phyloP scores from a whole-genome alignment of 306 rosid genomes.

The Macrotyloma uniflorum region DNA sequence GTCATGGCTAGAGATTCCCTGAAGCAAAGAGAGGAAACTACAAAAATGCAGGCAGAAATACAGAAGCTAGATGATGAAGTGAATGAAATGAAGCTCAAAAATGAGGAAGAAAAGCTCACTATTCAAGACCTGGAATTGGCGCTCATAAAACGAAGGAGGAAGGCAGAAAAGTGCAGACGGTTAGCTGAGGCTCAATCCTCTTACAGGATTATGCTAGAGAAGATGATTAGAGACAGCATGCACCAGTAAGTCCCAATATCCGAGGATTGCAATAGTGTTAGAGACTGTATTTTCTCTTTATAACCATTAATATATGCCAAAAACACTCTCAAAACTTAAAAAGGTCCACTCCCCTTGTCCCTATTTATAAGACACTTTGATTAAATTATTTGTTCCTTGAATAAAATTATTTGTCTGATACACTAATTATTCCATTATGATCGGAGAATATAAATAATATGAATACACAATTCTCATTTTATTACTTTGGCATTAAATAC shows the following conservation, averaged over 20 bases:
- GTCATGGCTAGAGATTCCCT: constrained; percentile 88
- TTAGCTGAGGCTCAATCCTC: constrained; percentile 93
- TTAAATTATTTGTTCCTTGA: no score
- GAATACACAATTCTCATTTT: no score
- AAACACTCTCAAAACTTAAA: no score
- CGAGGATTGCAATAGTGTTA: neutral
- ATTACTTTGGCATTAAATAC: no score
- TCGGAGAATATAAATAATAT: no score
- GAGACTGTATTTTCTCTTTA: neutral
- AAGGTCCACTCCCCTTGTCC: no score
- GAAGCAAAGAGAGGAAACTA: constrained; percentile 79
- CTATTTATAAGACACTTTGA: no score
- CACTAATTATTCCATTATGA: no score
- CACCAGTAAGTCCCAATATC: constrained; percentile 76
- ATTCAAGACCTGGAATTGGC: constrained; percentile 80
- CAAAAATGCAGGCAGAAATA: constrained; percentile 71
- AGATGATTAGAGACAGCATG: constrained; percentile 97
- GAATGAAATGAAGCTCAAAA: constrained; percentile 65
- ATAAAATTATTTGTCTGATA: no score
- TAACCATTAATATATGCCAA: no score
- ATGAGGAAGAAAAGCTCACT: constrained; percentile 77
- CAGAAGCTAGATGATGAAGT: constrained; percentile 76
- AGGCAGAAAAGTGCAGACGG: constrained; percentile 85
- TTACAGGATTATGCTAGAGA: constrained; percentile 80
- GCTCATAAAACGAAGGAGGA: constrained; percentile 72